Conservation (phyloP, 1,139 yeast genomes). For the Yamadazyma epiphylla region DNA sequence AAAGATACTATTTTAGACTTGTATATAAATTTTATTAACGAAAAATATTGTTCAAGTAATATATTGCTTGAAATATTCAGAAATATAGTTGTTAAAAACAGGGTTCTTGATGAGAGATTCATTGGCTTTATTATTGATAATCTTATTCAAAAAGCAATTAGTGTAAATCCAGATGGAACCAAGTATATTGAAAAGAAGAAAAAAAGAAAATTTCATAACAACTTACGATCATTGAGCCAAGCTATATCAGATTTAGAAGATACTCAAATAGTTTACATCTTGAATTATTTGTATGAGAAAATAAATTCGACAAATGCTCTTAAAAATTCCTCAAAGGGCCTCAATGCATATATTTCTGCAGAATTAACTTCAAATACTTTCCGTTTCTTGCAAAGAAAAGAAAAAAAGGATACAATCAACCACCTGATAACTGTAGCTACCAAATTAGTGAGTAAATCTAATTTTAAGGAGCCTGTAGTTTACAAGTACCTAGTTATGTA, state of each 20-base stretch:
- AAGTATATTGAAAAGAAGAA: conserved; percentile 9
- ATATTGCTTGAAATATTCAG: conserved; percentile 21
- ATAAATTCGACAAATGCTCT: neutral
- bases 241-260: conserved; percentile 23
- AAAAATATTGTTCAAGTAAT: conserved; percentile 8
- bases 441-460: neutral
- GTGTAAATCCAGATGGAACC: neutral
- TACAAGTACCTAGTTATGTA: conserved; percentile 2
- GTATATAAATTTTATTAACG: conserved; percentile 6
- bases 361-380: conserved; percentile 4
- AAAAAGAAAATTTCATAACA: conserved; percentile 20
- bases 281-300: conserved; percentile 2
- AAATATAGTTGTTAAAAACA: conserved; percentile 14
- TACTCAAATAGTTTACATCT: conserved; percentile 6
- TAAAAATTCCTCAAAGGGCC: neutral
- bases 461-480: neutral
- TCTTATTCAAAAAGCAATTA: conserved; percentile 7
- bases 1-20: conserved; percentile 2
- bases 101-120: conserved; percentile 12
- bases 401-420: neutral
- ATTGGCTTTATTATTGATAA: conserved; percentile 12
- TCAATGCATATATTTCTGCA: conserved; percentile 4
- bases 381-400: conserved; percentile 6
- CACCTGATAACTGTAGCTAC: no score
- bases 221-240: conserved; percentile 27